These are phyloP conservation scores for Tetracladium marchalianum DNA, from an alignment of 495 filamentous ascomycete genomes.

Conservation along the genomic window DNA sequence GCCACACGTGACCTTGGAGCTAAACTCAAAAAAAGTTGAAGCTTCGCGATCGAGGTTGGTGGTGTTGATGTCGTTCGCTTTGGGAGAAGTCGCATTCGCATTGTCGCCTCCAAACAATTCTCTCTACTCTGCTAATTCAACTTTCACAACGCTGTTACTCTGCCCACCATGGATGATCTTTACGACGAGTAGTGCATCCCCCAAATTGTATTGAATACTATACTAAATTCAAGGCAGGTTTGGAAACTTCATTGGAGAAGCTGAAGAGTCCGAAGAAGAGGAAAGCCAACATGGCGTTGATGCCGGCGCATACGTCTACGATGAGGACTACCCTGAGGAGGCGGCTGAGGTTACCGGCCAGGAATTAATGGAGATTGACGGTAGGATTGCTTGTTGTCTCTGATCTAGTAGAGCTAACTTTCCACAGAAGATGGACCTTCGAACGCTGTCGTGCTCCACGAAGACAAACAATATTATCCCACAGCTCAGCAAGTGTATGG, in stretches of 20 bases:
- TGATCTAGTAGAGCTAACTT: slow-evolving; percentile 12
- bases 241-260: slow-evolving; percentile 93
- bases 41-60: slow-evolving; percentile 4
- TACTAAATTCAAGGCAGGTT: slow-evolving; percentile 50
- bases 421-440: slow-evolving; percentile 70
- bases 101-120: not conserved
- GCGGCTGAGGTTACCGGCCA: slow-evolving; percentile 55
- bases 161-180: slow-evolving; percentile 61
- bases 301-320: slow-evolving; percentile 70
- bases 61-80: not conserved
- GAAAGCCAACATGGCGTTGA: slow-evolving; percentile 66
- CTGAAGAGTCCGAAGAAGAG: slow-evolving; percentile 70
- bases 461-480: slow-evolving; percentile 99
- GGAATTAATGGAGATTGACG: slow-evolving; percentile 91
- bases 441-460: slow-evolving; percentile 91
- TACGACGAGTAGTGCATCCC: slow-evolving; percentile 58
- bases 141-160: not conserved
- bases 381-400: slow-evolving; percentile 28
- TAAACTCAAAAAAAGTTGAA: not conserved
- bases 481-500: slow-evolving; percentile 94
- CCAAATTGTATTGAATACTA: not conserved
- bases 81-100: slow-evolving; percentile 9
- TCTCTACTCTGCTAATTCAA: not conserved
- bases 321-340: slow-evolving; percentile 54
- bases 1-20: slow-evolving; percentile 7